Evolutionary conservation across 805 yeast genomes (phyloP), one percentile per base, ranked within the genome.

Genomic region (Danielia oregonensis): DNA sequence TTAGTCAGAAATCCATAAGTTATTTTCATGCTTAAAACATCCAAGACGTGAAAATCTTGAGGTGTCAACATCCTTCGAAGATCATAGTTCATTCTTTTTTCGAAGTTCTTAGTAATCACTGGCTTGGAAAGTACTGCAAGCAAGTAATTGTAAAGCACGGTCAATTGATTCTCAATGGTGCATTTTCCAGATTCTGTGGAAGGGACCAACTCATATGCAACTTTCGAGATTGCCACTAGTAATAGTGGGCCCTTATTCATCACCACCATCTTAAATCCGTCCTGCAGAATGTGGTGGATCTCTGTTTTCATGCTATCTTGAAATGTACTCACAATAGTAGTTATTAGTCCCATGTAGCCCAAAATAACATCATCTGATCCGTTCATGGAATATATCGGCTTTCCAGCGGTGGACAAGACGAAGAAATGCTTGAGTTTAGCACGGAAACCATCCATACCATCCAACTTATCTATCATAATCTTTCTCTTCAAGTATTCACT

Each of bases 91-190:
- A 84, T 81, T 37, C 94, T 67, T 41, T 76, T 74, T 33, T 70
- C 65, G 54, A 85, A 89, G 23, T 82, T 78, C 43, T 78, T 76
- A 7, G 73, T 65, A 24, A 91, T 77, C 43, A 83, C 85, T 2
- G 87, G 82, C 51, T 82, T 79, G n/a, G 95, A 83, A 25, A 93
- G 61, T 0, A 93, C 83, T 0, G 95, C 78, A n/a, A 91, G 54
- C 5, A 91, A 54, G 54, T 85, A 91, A 30, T 86, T 78, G 60
- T 89, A 81, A 11, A 91, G 49, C 14, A 82, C 70, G 32, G 78
- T 82, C 30, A 91, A 62, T 49, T 91, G 96, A 17, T 33, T 37
- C 10, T 42, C 46, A 26, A 71, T 69, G 19, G 41, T 26, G 3
- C 39, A 19, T 4, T 25, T 24, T 4, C 12, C 33, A 4, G 29